Evolutionary conservation across 495 filamentous ascomycete species (phyloP).

Genomic region (Podospora pseudopauciseta): DNA sequence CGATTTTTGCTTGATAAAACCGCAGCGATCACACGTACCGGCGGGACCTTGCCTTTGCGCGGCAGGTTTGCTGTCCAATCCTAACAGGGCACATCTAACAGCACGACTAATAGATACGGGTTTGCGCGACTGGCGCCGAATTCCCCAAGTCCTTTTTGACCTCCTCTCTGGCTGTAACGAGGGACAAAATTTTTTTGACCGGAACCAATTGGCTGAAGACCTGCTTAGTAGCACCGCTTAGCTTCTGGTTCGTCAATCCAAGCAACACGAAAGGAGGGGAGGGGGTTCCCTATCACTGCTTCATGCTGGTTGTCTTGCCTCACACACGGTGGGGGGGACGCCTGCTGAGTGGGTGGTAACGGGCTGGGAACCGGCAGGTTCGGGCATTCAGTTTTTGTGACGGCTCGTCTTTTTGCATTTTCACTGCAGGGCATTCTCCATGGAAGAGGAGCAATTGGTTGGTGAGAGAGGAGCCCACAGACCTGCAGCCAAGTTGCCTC

Average conservation of each 20-base stretch:
- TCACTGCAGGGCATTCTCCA: slow-evolving; percentile 25
- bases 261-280: neutral
- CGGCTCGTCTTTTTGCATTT: slow-evolving; percentile 9
- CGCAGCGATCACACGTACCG: neutral
- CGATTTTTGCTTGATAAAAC: slow-evolving; percentile 1
- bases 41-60: slow-evolving; percentile 5
- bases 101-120: slow-evolving; percentile 1
- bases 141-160: neutral
- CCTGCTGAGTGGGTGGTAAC: neutral
- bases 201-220: slow-evolving; percentile 9
- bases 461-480: slow-evolving; percentile 26
- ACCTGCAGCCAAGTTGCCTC: slow-evolving; percentile 31
- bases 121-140: slow-evolving; percentile 13
- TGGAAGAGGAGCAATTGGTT: slow-evolving; percentile 20
- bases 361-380: neutral
- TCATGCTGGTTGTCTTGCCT: slow-evolving; percentile 4
- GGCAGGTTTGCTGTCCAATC: slow-evolving; percentile 9
- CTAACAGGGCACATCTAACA: neutral
- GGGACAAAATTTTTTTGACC: neutral
- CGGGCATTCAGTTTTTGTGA: neutral
- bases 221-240: neutral
- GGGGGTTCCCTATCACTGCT: neutral
- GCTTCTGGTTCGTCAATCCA: slow-evolving; percentile 12
- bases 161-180: neutral
- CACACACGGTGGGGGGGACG: neutral